Percentiles rank a stretch among this genome's conserved stretches.
Evolutionary conservation across 805 yeast species (phyloP).

Genomic region (Monosporozyma aquatica): DNA sequence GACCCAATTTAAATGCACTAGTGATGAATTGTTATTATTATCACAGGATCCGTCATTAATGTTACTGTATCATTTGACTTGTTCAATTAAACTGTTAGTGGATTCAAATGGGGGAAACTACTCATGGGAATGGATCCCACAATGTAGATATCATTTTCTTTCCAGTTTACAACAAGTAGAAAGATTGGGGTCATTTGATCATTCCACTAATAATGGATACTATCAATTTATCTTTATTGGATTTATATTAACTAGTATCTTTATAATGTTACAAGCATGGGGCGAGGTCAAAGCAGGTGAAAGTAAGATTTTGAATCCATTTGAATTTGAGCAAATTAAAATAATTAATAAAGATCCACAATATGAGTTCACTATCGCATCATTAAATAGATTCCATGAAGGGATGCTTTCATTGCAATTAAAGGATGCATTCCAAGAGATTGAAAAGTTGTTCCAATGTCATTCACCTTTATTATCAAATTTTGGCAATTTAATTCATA

Average conservation of each 20-base stretch:
- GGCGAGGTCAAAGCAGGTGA: conserved; percentile 4
- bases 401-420: conserved; percentile 13
- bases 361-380: conserved; percentile 7
- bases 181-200: conserved; percentile 8
- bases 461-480: background rate
- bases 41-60: conserved; percentile 18
- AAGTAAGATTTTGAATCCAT: conserved; percentile 18
- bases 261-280: conserved; percentile 8
- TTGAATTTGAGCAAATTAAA: conserved; percentile 25
- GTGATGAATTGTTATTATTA: conserved; percentile 11
- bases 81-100: conserved; percentile 11
- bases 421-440: conserved; percentile 6
- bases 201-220: conserved; percentile 6
- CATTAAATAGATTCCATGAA: conserved; percentile 11
- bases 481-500: conserved; percentile 10
- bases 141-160: conserved; percentile 15
- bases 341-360: conserved; percentile 6
- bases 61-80: conserved; percentile 16
- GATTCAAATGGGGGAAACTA: background rate
- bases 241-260: conserved; percentile 19
- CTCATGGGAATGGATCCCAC: conserved; percentile 1
- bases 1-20: background rate
- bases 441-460: conserved; percentile 5
- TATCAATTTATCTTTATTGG: conserved; percentile 20
- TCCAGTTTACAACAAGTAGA: conserved; percentile 15